A percentile compares a stretch with the other conserved stretches of the same genome.
These are phyloP conservation scores for sorghum (Sorghum bicolor) DNA, from an alignment of 176 grass and related monocot species.

Conservation along the genomic window Sorghum_bicolor_NCBIv3 NC_012879.2:55783001-55783500, in stretches of 20 bases:
- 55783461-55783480: neutral
- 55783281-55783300: neutral
- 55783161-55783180: neutral
- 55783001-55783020: slow-evolving; percentile 79
- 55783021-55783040: slow-evolving; percentile 57
- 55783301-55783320: neutral
- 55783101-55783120: neutral
- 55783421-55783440: neutral
- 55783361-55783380: slow-evolving; percentile 41
- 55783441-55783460: neutral
- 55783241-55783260: neutral
- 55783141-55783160: neutral
- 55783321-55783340: neutral
- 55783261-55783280: neutral
- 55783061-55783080: neutral
- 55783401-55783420: slow-evolving; percentile 25
- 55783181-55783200: slow-evolving; percentile 36
- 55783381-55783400: neutral
- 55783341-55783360: slow-evolving; percentile 21
- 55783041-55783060: slow-evolving; percentile 78
- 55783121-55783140: neutral
- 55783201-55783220: neutral
- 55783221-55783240: neutral
- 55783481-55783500: neutral
- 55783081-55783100: no score